Evolutionary conservation across 148 eudicot species (phyloP).

Genomic region (Rhododendron kiyosumense): DNA sequence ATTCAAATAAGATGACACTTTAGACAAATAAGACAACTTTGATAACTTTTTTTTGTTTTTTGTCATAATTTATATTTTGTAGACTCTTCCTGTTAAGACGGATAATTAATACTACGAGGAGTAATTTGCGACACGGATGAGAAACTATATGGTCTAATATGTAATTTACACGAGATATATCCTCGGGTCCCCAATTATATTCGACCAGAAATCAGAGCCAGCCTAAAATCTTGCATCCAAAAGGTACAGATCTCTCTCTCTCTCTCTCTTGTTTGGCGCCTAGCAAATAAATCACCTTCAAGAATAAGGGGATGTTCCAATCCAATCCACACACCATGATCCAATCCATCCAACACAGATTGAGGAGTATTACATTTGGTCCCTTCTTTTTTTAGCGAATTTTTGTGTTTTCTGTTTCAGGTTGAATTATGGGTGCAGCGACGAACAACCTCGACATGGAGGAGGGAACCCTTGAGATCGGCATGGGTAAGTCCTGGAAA

Average conservation of each 20-base stretch:
- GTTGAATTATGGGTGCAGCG: slow-evolving; percentile 51
- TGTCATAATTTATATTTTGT: no score
- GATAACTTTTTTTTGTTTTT: no score
- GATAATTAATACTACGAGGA: no score
- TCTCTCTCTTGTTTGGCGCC: background rate
- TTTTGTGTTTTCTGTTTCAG: slow-evolving; percentile 10
- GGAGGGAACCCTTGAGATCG: slow-evolving; percentile 84
- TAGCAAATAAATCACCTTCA: background rate
- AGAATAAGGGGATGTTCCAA: background rate
- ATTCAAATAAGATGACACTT: no score
- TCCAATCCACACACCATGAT: background rate
- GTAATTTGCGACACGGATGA: no score
- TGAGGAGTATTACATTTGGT: background rate
- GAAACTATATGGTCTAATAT: no score
- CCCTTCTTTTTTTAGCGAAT: background rate
- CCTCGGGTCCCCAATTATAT: background rate
- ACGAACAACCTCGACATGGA: slow-evolving; percentile 58
- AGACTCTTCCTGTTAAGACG: no score
- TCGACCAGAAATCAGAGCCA: background rate
- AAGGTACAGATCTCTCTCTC: background rate
- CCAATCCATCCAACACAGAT: background rate
- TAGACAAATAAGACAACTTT: no score
- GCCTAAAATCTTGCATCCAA: background rate
- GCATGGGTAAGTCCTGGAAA: slow-evolving; percentile 70
- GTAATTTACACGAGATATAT: background rate